These are phyloP conservation scores for Berkeleyomyces basicola DNA, from an alignment of 2,329 filamentous ascomycete species.

Conservation along the genomic window DNA sequence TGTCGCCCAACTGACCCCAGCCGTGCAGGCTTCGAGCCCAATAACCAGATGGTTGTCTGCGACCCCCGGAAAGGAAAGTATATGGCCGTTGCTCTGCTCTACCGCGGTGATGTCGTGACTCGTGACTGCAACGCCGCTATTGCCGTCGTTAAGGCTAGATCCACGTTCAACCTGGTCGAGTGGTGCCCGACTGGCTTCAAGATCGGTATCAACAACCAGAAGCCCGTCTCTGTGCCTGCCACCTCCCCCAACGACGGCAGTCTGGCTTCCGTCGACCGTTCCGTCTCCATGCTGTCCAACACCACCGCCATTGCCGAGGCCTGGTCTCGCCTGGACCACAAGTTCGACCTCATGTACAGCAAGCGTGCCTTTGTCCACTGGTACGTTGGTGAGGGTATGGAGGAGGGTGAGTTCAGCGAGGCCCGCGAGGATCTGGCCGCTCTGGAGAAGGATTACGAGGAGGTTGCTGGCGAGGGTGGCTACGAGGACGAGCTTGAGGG, in stretches of 20 bases:
- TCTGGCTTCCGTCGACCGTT: conserved; percentile 25
- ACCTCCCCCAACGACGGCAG: conserved; percentile 40
- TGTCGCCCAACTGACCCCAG: too few species aligned
- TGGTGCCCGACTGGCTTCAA: conserved; percentile 99
- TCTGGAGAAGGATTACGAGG: conserved; percentile 90
- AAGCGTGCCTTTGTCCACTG: conserved; percentile 99
- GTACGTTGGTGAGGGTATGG: conserved; percentile 99
- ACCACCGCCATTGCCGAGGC: conserved; percentile 97
- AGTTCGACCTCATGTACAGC: conserved; percentile 99
- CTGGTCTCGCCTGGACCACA: conserved; percentile 88
- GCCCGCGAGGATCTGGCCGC: conserved; percentile 96
- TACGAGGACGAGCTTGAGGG: conserved; percentile 46
- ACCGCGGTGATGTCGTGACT: conserved; percentile 95
- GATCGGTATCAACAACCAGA: conserved; percentile 99
- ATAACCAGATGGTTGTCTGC: conserved; percentile 99
- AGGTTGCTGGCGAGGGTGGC: conserved; percentile 59
- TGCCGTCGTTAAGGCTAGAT: conserved; percentile 96
- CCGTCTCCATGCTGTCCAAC: conserved; percentile 93
- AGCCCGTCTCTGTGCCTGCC: conserved; percentile 41
- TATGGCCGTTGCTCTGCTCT: conserved; percentile 96
- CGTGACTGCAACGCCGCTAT: conserved; percentile 89
- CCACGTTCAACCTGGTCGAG: conserved; percentile 97
- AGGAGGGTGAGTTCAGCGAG: conserved; percentile 99
- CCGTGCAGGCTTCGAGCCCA: conserved; percentile 84
- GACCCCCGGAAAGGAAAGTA: conserved; percentile 98